Conservation (phyloP, 2,329 filamentous ascomycete genomes). For the Cadophora sp. region DNA sequence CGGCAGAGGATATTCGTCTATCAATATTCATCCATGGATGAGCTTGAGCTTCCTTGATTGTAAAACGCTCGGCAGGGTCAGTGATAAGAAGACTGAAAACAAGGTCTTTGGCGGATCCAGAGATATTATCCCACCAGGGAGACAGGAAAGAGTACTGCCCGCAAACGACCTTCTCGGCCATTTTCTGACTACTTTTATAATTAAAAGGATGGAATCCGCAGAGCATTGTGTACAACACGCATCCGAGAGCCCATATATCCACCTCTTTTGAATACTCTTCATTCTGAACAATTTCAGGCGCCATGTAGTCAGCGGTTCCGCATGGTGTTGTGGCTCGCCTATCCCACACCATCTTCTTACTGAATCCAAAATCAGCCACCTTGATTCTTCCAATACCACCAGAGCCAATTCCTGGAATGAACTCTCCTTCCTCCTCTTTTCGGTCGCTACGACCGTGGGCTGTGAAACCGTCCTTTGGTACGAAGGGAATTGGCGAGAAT, state of each 20-base stretch:
- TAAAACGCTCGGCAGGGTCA: conserved; percentile 92
- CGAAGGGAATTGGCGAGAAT: conserved; percentile 84
- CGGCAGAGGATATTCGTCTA: no score
- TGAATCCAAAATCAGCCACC: conserved; percentile 96
- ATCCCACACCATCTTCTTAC: conserved; percentile 98
- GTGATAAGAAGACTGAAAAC: conserved; percentile 93
- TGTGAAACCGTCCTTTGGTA: conserved; percentile 81
- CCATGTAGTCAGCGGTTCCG: conserved; percentile 96
- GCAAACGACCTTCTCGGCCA: conserved; percentile 97
- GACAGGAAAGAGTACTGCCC: conserved; percentile 98
- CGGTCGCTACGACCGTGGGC: conserved; percentile 87
- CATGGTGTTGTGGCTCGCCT: conserved; percentile 99
- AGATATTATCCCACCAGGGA: conserved; percentile 99
- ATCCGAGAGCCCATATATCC: conserved; percentile 98
- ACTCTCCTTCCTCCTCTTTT: conserved; percentile 97
- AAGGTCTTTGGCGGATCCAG: conserved; percentile 90
- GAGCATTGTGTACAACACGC: conserved; percentile 93
- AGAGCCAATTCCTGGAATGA: conserved; percentile 78
- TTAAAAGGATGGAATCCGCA: conserved; percentile 99
- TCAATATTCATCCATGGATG: conserved; percentile 83
- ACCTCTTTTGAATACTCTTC: conserved; percentile 98
- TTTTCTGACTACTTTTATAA: conserved; percentile 94
- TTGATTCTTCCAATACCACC: conserved; percentile 96
- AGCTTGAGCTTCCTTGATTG: conserved; percentile 88
- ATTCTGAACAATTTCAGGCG: conserved; percentile 98